These are phyloP conservation scores for Leccinum fuscescens DNA, from an alignment of 1,284 basidiomycete species.

Conservation along the genomic window DNA sequence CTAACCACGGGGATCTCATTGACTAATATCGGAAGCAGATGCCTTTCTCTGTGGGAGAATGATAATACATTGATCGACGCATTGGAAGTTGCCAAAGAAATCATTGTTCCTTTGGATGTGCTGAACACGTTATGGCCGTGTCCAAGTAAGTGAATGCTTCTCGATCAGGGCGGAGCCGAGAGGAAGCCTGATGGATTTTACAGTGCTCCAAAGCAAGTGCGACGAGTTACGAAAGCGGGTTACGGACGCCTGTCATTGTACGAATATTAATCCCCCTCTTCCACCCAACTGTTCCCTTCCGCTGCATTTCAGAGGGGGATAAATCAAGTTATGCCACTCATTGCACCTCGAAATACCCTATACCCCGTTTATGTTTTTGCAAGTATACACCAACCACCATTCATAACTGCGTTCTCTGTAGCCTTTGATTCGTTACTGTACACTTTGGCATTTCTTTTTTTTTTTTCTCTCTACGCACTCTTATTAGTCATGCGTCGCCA, in stretches of 20 bases:
- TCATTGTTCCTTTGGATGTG: slow-evolving; percentile 62
- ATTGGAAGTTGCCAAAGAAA: slow-evolving; percentile 63
- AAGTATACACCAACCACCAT: slow-evolving; percentile 30
- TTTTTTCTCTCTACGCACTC: slow-evolving; percentile 7
- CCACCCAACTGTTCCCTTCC: slow-evolving; percentile 40
- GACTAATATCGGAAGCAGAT: slow-evolving; percentile 39
- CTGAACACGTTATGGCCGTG: slow-evolving; percentile 73
- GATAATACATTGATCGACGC: slow-evolving; percentile 57
- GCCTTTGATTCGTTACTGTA: slow-evolving; percentile 32
- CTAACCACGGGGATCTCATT: background rate
- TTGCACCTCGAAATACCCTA: slow-evolving; percentile 17
- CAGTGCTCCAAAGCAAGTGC: slow-evolving; percentile 46
- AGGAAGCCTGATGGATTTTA: slow-evolving; percentile 1
- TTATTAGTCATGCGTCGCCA: background rate
- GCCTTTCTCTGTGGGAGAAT: slow-evolving; percentile 62
- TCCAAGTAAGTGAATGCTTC: slow-evolving; percentile 42
- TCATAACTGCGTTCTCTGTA: slow-evolving; percentile 26
- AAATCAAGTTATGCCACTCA: slow-evolving; percentile 9
- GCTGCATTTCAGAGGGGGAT: slow-evolving; percentile 29
- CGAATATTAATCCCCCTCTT: slow-evolving; percentile 41
- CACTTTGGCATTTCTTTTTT: slow-evolving; percentile 4
- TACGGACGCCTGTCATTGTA: slow-evolving; percentile 44
- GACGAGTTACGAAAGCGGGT: slow-evolving; percentile 46
- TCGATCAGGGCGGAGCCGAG: slow-evolving; percentile 6
- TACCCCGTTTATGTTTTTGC: slow-evolving; percentile 27